phyloP scores from a whole-genome alignment of 1,284 basidiomycete genomes.

The Puccinia hordei region DNA sequence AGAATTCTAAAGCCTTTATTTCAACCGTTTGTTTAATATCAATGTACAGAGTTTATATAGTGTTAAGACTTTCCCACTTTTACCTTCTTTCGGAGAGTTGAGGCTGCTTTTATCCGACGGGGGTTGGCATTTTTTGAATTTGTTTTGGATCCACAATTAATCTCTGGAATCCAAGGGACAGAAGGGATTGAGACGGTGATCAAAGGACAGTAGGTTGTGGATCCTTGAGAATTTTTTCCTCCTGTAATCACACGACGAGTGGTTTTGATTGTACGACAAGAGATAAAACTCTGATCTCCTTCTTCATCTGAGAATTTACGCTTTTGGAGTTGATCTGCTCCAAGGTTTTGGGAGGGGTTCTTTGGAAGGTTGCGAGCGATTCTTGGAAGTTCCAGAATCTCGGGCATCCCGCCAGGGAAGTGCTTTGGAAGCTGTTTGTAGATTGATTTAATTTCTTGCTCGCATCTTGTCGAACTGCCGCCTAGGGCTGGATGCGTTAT shows the following conservation, averaged over 20 bases:
- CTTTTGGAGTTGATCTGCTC: background rate
- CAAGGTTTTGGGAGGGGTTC: background rate
- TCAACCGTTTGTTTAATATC: background rate
- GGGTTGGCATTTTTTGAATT: background rate
- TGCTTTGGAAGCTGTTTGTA: background rate
- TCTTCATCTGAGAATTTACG: background rate
- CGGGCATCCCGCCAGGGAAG: background rate
- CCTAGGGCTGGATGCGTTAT: background rate
- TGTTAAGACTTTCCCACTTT: background rate
- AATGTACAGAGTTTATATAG: background rate
- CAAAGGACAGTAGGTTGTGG: background rate
- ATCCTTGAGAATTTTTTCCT: background rate
- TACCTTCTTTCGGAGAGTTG: background rate
- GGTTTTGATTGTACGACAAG: slow-evolving; percentile 19
- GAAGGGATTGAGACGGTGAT: slow-evolving; percentile 15
- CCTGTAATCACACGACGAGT: background rate
- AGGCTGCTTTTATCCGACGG: background rate
- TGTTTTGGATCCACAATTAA: background rate
- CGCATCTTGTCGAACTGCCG: background rate
- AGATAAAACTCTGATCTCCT: background rate
- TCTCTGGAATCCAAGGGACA: background rate
- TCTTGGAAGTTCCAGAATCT: background rate
- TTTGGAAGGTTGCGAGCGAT: background rate
- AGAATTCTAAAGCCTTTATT: background rate
- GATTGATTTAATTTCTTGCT: background rate